Percentiles rank a stretch among this genome's conserved stretches.
These are phyloP conservation scores for Phytophthora pluvialis DNA, from an alignment of 352 stramenopile genomes.

Conservation along the genomic window DNA sequence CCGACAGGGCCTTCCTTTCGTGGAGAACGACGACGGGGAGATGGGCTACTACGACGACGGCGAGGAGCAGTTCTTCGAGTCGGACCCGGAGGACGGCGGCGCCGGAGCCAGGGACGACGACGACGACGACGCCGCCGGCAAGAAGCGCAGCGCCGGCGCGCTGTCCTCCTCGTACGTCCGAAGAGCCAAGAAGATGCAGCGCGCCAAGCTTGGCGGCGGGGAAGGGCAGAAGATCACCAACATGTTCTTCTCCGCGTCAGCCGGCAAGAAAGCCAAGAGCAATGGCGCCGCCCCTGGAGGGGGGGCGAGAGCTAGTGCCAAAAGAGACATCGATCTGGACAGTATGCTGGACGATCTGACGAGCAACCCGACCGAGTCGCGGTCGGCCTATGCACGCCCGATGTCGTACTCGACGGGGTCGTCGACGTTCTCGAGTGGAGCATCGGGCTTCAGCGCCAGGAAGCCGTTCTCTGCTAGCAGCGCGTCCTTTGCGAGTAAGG, in stretches of 20 bases:
- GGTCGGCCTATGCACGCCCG: constrained; percentile 53
- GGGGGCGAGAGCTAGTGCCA: constrained; percentile 34
- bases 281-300: constrained; percentile 31
- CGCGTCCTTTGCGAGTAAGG: constrained; percentile 9
- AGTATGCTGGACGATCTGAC: constrained; percentile 88
- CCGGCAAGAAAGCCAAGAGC: constrained; percentile 44
- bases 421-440: constrained; percentile 22
- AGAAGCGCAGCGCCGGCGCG: constrained; percentile 79
- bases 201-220: constrained; percentile 73
- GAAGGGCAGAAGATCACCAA: constrained; percentile 90
- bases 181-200: constrained; percentile 84
- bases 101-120: constrained; percentile 42
- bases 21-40: constrained; percentile 85
- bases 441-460: constrained; percentile 28
- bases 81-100: constrained; percentile 60
- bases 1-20: constrained; percentile 78
- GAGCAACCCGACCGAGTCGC: constrained; percentile 79
- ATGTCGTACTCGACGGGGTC: constrained; percentile 67
- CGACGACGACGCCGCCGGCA: constrained; percentile 47
- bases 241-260: constrained; percentile 84
- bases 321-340: constrained; percentile 86
- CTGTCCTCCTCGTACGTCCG: constrained; percentile 80
- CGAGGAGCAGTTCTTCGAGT: constrained; percentile 91
- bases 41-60: constrained; percentile 91
- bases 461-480: constrained; percentile 20